Percentiles rank a stretch among this genome's conserved stretches.
Conservation (phyloP, 805 yeast species). For the Kodamaea jinghongensis region DNA sequence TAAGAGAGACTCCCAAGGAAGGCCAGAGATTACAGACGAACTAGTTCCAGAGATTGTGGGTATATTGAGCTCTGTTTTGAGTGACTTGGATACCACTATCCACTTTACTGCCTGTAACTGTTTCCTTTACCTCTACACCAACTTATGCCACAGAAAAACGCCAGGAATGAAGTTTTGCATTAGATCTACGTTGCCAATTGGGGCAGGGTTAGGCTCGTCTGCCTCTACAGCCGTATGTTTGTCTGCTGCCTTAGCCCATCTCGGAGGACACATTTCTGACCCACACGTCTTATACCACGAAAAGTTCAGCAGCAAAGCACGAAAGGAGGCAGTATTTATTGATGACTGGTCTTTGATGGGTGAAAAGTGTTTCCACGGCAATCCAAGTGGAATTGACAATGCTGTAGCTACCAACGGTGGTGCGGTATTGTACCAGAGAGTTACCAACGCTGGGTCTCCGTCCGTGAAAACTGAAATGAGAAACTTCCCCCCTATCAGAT, state of each 20-base stretch:
- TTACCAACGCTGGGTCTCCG: slow-evolving; percentile 48
- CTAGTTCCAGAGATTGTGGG: slow-evolving; percentile 57
- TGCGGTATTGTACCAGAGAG: slow-evolving; percentile 84
- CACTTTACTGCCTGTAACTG: slow-evolving; percentile 80
- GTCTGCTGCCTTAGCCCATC: slow-evolving; percentile 64
- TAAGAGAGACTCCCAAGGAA: slow-evolving; percentile 17
- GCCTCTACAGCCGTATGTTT: slow-evolving; percentile 87
- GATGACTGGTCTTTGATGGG: slow-evolving; percentile 91
- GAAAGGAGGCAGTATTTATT: slow-evolving; percentile 54
- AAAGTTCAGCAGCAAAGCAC: slow-evolving; percentile 19
- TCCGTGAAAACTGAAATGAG: slow-evolving; percentile 66
- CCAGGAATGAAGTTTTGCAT: slow-evolving; percentile 61
- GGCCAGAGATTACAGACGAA: slow-evolving; percentile 45
- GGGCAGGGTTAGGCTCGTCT: slow-evolving; percentile 95
- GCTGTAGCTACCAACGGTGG: slow-evolving; percentile 96
- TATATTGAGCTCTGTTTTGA: slow-evolving; percentile 44
- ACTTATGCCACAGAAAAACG: slow-evolving; percentile 46
- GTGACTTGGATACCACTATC: slow-evolving; percentile 48
- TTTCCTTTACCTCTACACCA: slow-evolving; percentile 73
- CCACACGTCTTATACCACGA: slow-evolving; percentile 38
- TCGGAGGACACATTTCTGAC: slow-evolving; percentile 52
- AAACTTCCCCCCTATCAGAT: slow-evolving; percentile 68
- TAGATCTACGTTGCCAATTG: slow-evolving; percentile 85
- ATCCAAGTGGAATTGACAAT: slow-evolving; percentile 95
- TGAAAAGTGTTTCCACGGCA: slow-evolving; percentile 93